Evolutionary conservation across 768 basidiomycete species (phyloP), one percentile per base, ranked within the genome.

Genomic region (Boletus rufocinnamomeus): DNA sequence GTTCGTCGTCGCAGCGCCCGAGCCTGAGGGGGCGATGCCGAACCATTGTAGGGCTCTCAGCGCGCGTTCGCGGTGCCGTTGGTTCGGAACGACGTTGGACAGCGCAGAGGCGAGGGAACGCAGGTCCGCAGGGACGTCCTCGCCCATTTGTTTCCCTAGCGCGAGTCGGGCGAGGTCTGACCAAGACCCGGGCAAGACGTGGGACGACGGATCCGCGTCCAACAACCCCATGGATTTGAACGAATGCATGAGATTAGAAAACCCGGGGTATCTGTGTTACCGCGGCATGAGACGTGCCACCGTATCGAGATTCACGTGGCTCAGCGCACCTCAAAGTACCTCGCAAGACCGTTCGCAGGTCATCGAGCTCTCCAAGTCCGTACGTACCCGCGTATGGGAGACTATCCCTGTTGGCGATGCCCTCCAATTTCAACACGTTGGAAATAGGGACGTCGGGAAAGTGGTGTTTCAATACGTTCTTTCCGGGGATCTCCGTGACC

Each of bases 341-440:
- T 35, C 95, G 81, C 65, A 97, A 73, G 50, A 95, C 75, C 1
- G 92, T 89, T 50, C 82, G 77, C 56, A 90, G 63, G 7, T 69
- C 70, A 0, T 76, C 66, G 6, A 76, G 60, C 17, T 65, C 51
- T 2, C 77, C 78, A 3, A 93, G 75, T 0, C 79, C 76, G 71
- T 97, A 97, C 3, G 82, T 80, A 6, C 78, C 72, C 0, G 79
- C 79, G 66, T 98, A 97, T 0, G 79, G 73, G 8, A 95, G 66
- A 63, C 90, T 92, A 67, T 95, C 82, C 30, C 94, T 77, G 70
- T 98, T 98, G 23, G 95, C 86, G 2, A 96, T 72, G 0, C 95
- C 95, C 66, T 98, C 94, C 17, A 96, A 74, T 48, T 75, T 77
- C 44, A 92, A 77, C 3, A 83, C 80, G 13, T 78, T 73, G 19